phyloP scores from a whole-genome alignment of 176 grass and related monocot genomes.

The Carex scoparia region DNA sequence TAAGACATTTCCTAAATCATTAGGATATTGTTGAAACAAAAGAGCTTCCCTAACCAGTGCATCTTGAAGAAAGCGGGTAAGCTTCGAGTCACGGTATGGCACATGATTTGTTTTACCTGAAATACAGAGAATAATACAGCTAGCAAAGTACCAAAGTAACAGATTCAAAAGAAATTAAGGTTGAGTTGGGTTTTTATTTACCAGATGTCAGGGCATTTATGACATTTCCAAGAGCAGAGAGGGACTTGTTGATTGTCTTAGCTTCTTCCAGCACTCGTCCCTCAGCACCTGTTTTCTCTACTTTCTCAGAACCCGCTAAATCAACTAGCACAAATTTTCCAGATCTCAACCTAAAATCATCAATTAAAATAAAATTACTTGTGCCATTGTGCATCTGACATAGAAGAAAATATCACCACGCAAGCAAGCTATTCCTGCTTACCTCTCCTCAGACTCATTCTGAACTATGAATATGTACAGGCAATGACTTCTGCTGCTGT shows the following conservation, averaged over 20 bases:
- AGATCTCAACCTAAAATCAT: constrained; percentile 43
- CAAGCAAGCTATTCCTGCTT: constrained; percentile 6
- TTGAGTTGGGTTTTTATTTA: constrained; percentile 31
- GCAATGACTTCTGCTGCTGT: constrained; percentile 89
- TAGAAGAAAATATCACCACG: neutral
- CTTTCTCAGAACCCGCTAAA: constrained; percentile 88
- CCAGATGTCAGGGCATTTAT: constrained; percentile 83
- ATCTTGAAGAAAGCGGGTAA: constrained; percentile 96
- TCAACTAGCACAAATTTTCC: constrained; percentile 92
- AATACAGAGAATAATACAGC: constrained; percentile 16
- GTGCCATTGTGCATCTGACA: neutral
- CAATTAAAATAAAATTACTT: neutral
- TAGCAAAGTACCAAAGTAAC: constrained; percentile 3
- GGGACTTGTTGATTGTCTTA: constrained; percentile 88
- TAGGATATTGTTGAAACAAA: neutral
- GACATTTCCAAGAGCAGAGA: constrained; percentile 84
- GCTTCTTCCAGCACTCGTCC: constrained; percentile 84
- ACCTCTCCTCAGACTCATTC: constrained; percentile 62
- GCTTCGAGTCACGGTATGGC: constrained; percentile 79
- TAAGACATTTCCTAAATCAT: neutral
- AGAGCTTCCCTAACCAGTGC: constrained; percentile 53
- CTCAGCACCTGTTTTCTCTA: constrained; percentile 78
- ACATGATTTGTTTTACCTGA: constrained; percentile 84
- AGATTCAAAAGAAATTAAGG: neutral
- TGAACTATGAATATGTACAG: constrained; percentile 83